These are phyloP conservation scores for Fusarium lateritium DNA, from an alignment of 2,329 filamentous ascomycete species.

Conservation along the genomic window DNA sequence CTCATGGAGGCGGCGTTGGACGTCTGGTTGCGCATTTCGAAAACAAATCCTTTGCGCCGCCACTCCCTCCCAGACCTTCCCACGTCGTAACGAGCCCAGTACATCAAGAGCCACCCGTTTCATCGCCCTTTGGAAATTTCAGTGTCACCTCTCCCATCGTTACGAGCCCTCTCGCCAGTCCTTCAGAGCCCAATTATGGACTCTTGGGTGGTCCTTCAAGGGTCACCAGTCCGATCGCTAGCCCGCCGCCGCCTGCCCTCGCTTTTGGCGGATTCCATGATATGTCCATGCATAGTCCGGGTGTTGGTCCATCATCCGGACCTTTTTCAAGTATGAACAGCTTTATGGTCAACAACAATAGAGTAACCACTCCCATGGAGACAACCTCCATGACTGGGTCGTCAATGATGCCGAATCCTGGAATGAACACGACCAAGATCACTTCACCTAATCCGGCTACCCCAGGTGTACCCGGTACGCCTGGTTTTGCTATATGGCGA, in stretches of 20 bases:
- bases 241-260: slow-evolving; percentile 51
- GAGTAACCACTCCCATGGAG: slow-evolving; percentile 50
- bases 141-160: slow-evolving; percentile 49
- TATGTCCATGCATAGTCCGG: slow-evolving; percentile 50
- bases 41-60: slow-evolving; percentile 55
- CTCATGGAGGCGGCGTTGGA: slow-evolving; percentile 53
- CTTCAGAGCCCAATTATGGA: slow-evolving; percentile 53
- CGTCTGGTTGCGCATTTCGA: slow-evolving; percentile 60
- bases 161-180: slow-evolving; percentile 53
- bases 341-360: slow-evolving; percentile 51
- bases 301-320: slow-evolving; percentile 45
- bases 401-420: slow-evolving; percentile 45
- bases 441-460: slow-evolving; percentile 35
- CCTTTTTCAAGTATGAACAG: slow-evolving; percentile 54
- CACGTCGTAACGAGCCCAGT: slow-evolving; percentile 49
- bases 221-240: slow-evolving; percentile 53
- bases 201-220: slow-evolving; percentile 50
- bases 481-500: slow-evolving; percentile 58
- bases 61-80: slow-evolving; percentile 55
- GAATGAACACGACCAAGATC: slow-evolving; percentile 42
- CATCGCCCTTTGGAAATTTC: slow-evolving; percentile 54
- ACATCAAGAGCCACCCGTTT: slow-evolving; percentile 45
- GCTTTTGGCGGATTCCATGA: slow-evolving; percentile 54
- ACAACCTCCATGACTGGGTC: slow-evolving; percentile 44
- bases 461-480: slow-evolving; percentile 51